Base-by-base conservation (phyloP, 768 basidiomycete genomes). In the Pulveroboletus sp. region DNA sequence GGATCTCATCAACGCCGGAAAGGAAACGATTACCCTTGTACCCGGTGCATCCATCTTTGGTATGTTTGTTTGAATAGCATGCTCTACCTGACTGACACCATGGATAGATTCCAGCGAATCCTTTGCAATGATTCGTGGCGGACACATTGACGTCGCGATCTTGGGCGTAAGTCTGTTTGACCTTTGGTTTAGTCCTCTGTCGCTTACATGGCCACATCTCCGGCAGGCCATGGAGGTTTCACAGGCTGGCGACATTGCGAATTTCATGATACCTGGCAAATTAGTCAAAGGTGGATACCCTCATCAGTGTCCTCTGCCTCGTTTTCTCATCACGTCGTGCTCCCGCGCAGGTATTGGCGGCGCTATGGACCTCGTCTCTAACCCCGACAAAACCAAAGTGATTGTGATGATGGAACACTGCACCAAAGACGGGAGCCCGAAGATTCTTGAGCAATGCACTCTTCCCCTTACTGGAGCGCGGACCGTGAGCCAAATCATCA, bases 251-350 rank as follows among this genome's bases (percentile, higher is more conserved):
- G 94, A 97, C 66, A 87, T 97, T 55, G 94, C 94, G 49, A 97
- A 97, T 74, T 97, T 92, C 66, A 97, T 96, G 94, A 93, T 96
- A 62, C 94, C 93, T 3, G 91, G 93, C 13, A 95, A 96, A 73
- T 78, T 93, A 65, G 78, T 92, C 29, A 91, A 89, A 76, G 87
- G 86, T 79, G 55, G 12, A 56, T 13, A 32, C 24, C 27, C 32
- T 42, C 40, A 12, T 12, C 16, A n/a, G 19, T 20, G n/a, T 5
- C 17, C n/a, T 34, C 14, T 36, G 17, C 19, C 39, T 23, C 13
- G 12, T 39, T 50, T 49, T 49, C 47, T 65, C 39, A 57, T 47
- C 34, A 30, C 23, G 16, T 17, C 32, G 20, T 41, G 10, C 10
- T 14, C 17, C 12, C 50, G 49, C 16, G 43, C 61, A 86, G 89